phyloP scores from a whole-genome alignment of 163 green algal genomes.

The Scenedesmus sp. region DNA sequence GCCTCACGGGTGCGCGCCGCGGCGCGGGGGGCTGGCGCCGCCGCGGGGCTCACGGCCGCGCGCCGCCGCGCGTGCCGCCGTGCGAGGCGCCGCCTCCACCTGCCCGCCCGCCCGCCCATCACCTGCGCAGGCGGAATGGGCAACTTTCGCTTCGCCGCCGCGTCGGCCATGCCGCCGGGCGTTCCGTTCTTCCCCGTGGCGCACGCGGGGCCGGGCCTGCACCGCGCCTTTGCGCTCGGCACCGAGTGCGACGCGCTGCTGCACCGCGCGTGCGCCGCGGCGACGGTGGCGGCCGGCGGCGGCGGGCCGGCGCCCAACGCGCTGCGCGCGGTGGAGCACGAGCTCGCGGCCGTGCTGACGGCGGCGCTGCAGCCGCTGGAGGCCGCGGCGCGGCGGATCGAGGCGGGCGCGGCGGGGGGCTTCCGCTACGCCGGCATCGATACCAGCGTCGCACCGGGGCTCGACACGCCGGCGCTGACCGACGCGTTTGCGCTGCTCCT shows the following conservation, averaged over 20 bases:
- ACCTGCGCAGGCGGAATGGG: slow-evolving; percentile 22
- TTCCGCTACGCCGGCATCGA: slow-evolving; percentile 61
- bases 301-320: not conserved
- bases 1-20: not conserved
- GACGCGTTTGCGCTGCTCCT: slow-evolving; percentile 48
- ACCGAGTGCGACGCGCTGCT: slow-evolving; percentile 40
- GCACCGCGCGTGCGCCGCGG: slow-evolving; percentile 27
- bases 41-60: too few species aligned
- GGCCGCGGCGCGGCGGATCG: slow-evolving; percentile 20
- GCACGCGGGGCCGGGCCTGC: not conserved
- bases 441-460: slow-evolving; percentile 54
- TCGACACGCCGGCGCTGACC: slow-evolving; percentile 56
- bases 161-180: not conserved
- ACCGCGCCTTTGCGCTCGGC: slow-evolving; percentile 26
- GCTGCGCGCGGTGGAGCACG: not conserved
- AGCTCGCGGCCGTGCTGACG: slow-evolving; percentile 22
- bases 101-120: not conserved
- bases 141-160: slow-evolving; percentile 31
- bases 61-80: too few species aligned
- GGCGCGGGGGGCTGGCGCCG: too few species aligned
- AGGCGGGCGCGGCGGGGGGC: slow-evolving; percentile 5
- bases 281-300: slow-evolving; percentile 3
- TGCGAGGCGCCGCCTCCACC: too few species aligned
- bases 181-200: slow-evolving; percentile 43
- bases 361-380: slow-evolving; percentile 10